Evolutionary conservation across 352 stramenopile species (phyloP).

Genomic region (Pythium phragmiticola): DNA sequence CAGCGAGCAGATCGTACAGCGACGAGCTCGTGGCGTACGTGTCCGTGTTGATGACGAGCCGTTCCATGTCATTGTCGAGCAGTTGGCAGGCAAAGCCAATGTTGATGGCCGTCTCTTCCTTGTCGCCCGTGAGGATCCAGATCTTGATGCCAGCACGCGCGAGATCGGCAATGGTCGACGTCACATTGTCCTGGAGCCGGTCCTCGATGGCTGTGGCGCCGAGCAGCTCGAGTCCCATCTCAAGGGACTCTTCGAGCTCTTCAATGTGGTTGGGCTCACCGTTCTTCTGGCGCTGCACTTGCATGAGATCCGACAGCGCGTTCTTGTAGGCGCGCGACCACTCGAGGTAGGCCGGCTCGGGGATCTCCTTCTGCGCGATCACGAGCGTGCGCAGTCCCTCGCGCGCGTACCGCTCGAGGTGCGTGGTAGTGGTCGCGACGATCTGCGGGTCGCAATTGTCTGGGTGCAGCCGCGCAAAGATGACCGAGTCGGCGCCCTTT

Average conservation of each 20-base stretch:
- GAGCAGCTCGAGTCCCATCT: slow-evolving; percentile 78
- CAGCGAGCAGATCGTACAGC: slow-evolving; percentile 63
- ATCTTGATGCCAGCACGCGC: slow-evolving; percentile 90
- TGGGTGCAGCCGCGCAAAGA: slow-evolving; percentile 78
- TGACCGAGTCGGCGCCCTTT: slow-evolving; percentile 94
- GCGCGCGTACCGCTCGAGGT: slow-evolving; percentile 83
- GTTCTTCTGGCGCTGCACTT: slow-evolving; percentile 73
- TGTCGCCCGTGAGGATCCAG: slow-evolving; percentile 94
- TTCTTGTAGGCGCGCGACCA: slow-evolving; percentile 82
- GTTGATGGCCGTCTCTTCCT: slow-evolving; percentile 94
- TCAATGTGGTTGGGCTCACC: slow-evolving; percentile 74
- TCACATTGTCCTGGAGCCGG: slow-evolving; percentile 90
- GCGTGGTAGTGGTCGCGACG: slow-evolving; percentile 61
- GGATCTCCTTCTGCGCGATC: slow-evolving; percentile 82
- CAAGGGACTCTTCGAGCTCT: slow-evolving; percentile 80
- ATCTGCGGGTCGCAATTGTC: slow-evolving; percentile 46
- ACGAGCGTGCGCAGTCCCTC: slow-evolving; percentile 89
- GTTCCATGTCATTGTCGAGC: slow-evolving; percentile 87
- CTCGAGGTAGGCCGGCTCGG: slow-evolving; percentile 48
- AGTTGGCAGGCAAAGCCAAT: slow-evolving; percentile 91
- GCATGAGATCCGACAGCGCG: slow-evolving; percentile 66
- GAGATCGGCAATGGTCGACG: slow-evolving; percentile 79
- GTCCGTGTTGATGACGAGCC: slow-evolving; percentile 78
- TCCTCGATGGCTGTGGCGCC: slow-evolving; percentile 92
- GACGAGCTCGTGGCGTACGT: slow-evolving; percentile 44